Evolutionary conservation across 805 yeast species (phyloP), one percentile per base, ranked within the genome.

Genomic region (Priceomyces carsonii): DNA sequence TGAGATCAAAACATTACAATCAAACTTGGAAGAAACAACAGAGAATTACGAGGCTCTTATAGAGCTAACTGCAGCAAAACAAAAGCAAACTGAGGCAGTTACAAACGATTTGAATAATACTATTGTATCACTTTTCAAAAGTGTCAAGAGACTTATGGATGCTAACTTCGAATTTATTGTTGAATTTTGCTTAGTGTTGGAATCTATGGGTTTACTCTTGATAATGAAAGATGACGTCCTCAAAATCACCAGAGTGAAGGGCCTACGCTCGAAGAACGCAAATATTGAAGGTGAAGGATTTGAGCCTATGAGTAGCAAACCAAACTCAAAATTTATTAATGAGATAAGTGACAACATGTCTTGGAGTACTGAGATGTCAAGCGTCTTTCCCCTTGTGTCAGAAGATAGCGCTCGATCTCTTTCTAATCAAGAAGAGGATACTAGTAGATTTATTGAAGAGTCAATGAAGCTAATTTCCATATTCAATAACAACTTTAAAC

Each of bases 201-300:
- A 85, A 51, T 71, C 82, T 3, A 79, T 89, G 69, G 96, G 97
- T 0, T 65, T 89, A 30, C 69, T 88, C 23, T 69, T 85, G 31
- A 67, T 75, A 2, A 69, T 69, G 32, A 73, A 71, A 26, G 36
- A 38, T 22, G 61, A 67, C 12, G 64, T 58, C 7, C 64, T 71
- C 27, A 71, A 71, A 33, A 77, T 85, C 18, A 79, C 79, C 31
- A 71, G 97, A 41, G 96, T 88, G 3, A 85, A 85, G 53, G 96
- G 96, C 0, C 62, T 85, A 42, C 68, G 80, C 42, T 72, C 75
- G 32, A 74, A 69, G 36, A 59, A 57, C 35, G 45, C 36, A 15
- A 26, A 6, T 12, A 22, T 15, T 7, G 39, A 22, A 7, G 55
- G 62, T 26, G 66, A 60, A 8, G 63, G 54, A 8, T 60, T 61